Base-by-base conservation (phyloP, 192 early-diverging fungal species). In the Kappamyces sp. region DNA sequence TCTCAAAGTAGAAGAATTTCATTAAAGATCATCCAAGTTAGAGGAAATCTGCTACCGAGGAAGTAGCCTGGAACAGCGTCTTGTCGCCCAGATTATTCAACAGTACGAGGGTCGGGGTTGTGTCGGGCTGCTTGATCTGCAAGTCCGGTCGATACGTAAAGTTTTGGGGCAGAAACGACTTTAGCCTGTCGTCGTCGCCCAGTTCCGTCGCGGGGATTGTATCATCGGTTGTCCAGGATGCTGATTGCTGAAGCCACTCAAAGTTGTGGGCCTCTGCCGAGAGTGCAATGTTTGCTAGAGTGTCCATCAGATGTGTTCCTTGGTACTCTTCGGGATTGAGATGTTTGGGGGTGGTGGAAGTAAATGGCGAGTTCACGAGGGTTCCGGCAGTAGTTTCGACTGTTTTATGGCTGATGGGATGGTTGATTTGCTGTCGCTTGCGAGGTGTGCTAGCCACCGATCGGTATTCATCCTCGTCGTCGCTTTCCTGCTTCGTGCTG, bases 1-100 rank as follows among this genome's bases (percentile, higher is more conserved):
- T 98, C 49, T 74, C 81, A 32, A 69, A 69, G 59, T 83, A 72
- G 72, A 62, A 14, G 15, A 3, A 5, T 9, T 38, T 48, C 33
- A 4, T 54, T 31, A n/a, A 9, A 11, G 9, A 45, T 45, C 43
- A 45, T 45, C 43, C 15, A 45, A 11, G n/a, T 45, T 45, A 45
- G 9, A 45, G 43, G 11, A 11, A 9, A 45, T 45, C 15, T 11
- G 11, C 43, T 11, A 45, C 43, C 15, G 11, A 9, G n/a, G 11
- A 45, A 11, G 51, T 53, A 12, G 51, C 51, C 41, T 53, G 51
- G n/a, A 53, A 53, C 5, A 53, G 51, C 5, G 51, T 53, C 30
- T 53, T 53, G 2, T 53, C 51, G n/a, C 51, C 51, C 4, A 53
- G 30, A 4, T 35, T 35, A 53, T 53, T 53, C 51, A 53, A 32